Percentiles rank a stretch among this genome's conserved stretches.
phyloP scores from a whole-genome alignment of 1,284 basidiomycete genomes.

The Taiwanofungus camphoratus region DNA sequence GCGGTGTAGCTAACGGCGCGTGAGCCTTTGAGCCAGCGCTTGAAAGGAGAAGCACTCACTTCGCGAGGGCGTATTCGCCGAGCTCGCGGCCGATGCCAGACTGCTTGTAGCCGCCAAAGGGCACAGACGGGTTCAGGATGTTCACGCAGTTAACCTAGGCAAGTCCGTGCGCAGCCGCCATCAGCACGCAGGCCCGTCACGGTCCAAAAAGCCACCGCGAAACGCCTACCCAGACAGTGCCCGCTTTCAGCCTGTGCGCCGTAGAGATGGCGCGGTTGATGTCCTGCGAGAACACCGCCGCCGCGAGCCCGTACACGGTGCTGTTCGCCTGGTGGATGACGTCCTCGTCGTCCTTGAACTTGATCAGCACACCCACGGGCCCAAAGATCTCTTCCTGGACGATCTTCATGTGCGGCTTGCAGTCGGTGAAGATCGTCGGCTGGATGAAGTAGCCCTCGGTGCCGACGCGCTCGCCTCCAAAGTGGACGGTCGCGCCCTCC shows the following conservation, averaged over 20 bases:
- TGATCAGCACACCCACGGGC: slow-evolving; percentile 72
- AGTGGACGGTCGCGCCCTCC: slow-evolving; percentile 77
- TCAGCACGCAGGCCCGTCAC: slow-evolving; percentile 6
- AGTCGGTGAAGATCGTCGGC: slow-evolving; percentile 86
- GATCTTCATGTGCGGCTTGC: slow-evolving; percentile 78
- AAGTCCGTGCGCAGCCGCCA: slow-evolving; percentile 2
- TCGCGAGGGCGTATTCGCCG: slow-evolving; percentile 73
- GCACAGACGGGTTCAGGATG: slow-evolving; percentile 56
- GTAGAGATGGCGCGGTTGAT: slow-evolving; percentile 70
- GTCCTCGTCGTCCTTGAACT: slow-evolving; percentile 59
- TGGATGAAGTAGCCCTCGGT: slow-evolving; percentile 71
- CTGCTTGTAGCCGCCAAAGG: slow-evolving; percentile 90
- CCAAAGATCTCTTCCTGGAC: slow-evolving; percentile 91
- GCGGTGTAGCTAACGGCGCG: slow-evolving; percentile 63
- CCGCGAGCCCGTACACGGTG: slow-evolving; percentile 75
- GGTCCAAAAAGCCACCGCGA: slow-evolving; percentile 1
- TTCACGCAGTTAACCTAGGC: slow-evolving; percentile 72
- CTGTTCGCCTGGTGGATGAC: slow-evolving; percentile 81
- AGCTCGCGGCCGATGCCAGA: slow-evolving; percentile 82
- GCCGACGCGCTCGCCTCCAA: slow-evolving; percentile 75
- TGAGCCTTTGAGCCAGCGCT: slow-evolving; percentile 26
- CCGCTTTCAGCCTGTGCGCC: slow-evolving; percentile 76
- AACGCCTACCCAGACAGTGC: slow-evolving; percentile 62
- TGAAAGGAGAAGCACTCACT: slow-evolving; percentile 37
- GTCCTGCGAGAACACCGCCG: slow-evolving; percentile 82